Base-by-base conservation (phyloP, 305 asterid genomes). In the Fraxinus dipetala region DNA sequence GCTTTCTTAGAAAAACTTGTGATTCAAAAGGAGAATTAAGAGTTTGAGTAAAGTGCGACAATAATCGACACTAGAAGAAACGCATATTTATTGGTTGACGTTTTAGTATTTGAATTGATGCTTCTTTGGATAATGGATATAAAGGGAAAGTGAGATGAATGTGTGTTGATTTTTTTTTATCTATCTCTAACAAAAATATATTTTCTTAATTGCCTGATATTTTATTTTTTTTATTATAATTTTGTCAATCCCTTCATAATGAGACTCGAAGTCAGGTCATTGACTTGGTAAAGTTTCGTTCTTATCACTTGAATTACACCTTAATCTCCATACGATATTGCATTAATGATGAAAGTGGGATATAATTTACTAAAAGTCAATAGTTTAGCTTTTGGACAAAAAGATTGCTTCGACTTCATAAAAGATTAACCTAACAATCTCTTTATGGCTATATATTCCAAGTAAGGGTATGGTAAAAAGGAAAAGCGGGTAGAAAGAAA, bases 11-110 rank as follows among this genome's bases (percentile, higher is more conserved):
- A 84, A 79, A 84, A 78, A 82, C 75, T 59, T 34, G 67, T 79
- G 72, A 78, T 90, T 84, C 89, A 88, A 84, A 85, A 85, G 89
- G 20, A 30, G 78, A 38, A 59, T 83, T 77, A 72, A 61, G 85
- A 82, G 83, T 32, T 85, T 79, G 92, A 87, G 91, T 90, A 79
- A 90, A 86, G 90, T 81, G 81, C 69, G 40, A 78, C 81, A 80
- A 45, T 81, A 83, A 75, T 76, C 83, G 89, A 79, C 77, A 14
- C 38, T 28, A 43, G 48, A 85, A 84, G 78, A 72, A 87, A 82
- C 61, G 85, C 78, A 89, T 81, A 83, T 30, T 80, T 38, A 72
- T 72, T 48, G 5, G 69, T 31, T 14, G 36, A 40, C 8, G 11
- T 40, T 54, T 14, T 75, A 51, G 75, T 54, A 7, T 76, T 45